phyloP scores from a whole-genome alignment of 345 rosid genomes.

The Hibiscus tridactylites region DNA sequence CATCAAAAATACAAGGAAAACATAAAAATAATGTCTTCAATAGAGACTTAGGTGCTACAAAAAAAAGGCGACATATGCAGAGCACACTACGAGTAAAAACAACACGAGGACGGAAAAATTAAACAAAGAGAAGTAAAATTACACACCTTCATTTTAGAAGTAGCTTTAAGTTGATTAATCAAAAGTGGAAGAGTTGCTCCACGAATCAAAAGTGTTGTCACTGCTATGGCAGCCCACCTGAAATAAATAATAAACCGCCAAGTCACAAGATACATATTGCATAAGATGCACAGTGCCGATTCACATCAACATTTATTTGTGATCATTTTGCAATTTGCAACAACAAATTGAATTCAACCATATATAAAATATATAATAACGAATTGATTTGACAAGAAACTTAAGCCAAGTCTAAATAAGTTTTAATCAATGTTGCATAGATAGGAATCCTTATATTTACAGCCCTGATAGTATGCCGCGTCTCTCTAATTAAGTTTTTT shows the following conservation, averaged over 20 bases:
- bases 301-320: neutral
- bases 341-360: neutral
- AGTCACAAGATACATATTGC: neutral
- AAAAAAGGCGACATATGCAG: neutral
- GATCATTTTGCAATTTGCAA: neutral
- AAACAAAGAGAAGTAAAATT: conserved; percentile 3
- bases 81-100: neutral
- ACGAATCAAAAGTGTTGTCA: conserved; percentile 65
- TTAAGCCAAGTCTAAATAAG: too few species aligned
- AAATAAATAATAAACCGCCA: neutral
- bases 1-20: neutral
- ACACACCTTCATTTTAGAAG: conserved; percentile 58
- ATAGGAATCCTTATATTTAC: neutral
- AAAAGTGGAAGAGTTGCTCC: conserved; percentile 53
- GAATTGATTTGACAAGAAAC: neutral
- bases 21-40: neutral
- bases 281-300: neutral
- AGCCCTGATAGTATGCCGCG: neutral
- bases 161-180: conserved; percentile 69
- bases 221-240: conserved; percentile 84
- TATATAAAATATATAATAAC: neutral
- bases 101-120: neutral
- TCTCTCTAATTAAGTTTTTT: neutral
- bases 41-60: neutral
- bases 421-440: too few species aligned